Base-by-base conservation (phyloP, 768 basidiomycete genomes). In the Leccinum imitatum region DNA sequence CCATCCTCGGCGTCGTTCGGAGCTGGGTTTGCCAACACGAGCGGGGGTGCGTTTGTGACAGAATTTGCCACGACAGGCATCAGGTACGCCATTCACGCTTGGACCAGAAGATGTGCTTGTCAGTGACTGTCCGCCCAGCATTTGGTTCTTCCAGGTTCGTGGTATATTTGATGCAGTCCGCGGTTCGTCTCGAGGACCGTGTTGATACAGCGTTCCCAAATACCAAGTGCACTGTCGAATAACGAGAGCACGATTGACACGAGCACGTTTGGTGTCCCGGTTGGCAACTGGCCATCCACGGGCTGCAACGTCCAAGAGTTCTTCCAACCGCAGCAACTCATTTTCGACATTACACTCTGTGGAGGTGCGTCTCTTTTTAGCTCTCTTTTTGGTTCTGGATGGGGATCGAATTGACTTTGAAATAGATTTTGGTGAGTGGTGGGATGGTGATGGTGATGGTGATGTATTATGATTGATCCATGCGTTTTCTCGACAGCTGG, bases 41-140 rank as follows among this genome's bases (percentile, higher is more conserved):
- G 84, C 9, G 91, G 92, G 30, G 92, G 92, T 14, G 81, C 90
- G 11, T 93, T 82, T 62, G 85, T 90, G 19, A 89, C 90, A 1
- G 89, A 91, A 69, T 85, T 86, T 59, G 87, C 89, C 1, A 71
- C 78, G 23, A 77, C 73, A 44, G 89, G 87, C 10, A 84, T 91
- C 33, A 86, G 83, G 86, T 87, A 67, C 63, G 84, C 76, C 9
- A 14, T 21, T 35, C 17, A 47, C 19, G 4, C 27, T 48, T 58
- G 54, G 15, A 39, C 35, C 31, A 35, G 30, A 14, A 21, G 31
- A 8, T 41, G 30, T 31, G 17, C 30, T 46, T 4, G 17, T 21
- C 31, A 27, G 30, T 59, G 39, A 51, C 46, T 21, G 14, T 47
- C 25, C 7, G 6, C 21, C 46, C 27, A 72, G 74, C 11, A 65